Percentiles rank a stretch among this genome's conserved stretches.
Conservation (phyloP, 139 green algal species). For the Chlorella sp. region DNA sequence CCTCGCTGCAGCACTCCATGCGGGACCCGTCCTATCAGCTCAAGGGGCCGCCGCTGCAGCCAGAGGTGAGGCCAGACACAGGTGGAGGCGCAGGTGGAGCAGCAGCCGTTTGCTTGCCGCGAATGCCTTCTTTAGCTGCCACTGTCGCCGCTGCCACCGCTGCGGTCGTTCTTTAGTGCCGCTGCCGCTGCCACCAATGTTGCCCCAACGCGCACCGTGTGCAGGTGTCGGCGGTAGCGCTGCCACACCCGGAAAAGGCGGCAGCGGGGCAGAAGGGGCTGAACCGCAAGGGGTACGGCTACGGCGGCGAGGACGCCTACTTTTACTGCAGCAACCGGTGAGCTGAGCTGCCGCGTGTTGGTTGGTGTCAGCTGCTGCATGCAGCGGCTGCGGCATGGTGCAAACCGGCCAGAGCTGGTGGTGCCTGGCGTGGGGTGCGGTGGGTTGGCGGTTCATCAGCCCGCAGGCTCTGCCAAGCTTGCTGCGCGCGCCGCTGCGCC, state of each 20-base stretch:
- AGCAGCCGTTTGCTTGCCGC: not conserved
- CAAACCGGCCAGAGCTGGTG: no score
- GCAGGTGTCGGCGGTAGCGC: constrained; percentile 57
- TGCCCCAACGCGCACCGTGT: not conserved
- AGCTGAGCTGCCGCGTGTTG: not conserved
- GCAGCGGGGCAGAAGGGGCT: constrained; percentile 66
- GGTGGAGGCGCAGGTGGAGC: not conserved
- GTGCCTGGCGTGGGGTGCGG: no score
- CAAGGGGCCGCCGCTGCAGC: constrained; percentile 20
- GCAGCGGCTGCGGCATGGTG: no score
- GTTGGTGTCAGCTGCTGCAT: not conserved
- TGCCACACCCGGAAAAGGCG: constrained; percentile 94
- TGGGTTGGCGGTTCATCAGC: no score
- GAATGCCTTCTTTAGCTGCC: not conserved
- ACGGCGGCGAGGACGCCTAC: constrained; percentile 91
- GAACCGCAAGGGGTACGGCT: constrained; percentile 74
- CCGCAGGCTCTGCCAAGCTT: no score
- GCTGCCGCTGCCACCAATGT: not conserved
- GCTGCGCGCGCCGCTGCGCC: no score
- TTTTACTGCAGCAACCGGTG: constrained; percentile 66
- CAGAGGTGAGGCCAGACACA: not conserved
- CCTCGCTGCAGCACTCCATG: not conserved
- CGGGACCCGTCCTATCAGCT: constrained; percentile 9
- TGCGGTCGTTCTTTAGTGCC: not conserved
- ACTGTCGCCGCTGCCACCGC: not conserved